These are phyloP conservation scores for Grosmannia serpens DNA, from an alignment of 2,329 filamentous ascomycete genomes.

Conservation along the genomic window DNA sequence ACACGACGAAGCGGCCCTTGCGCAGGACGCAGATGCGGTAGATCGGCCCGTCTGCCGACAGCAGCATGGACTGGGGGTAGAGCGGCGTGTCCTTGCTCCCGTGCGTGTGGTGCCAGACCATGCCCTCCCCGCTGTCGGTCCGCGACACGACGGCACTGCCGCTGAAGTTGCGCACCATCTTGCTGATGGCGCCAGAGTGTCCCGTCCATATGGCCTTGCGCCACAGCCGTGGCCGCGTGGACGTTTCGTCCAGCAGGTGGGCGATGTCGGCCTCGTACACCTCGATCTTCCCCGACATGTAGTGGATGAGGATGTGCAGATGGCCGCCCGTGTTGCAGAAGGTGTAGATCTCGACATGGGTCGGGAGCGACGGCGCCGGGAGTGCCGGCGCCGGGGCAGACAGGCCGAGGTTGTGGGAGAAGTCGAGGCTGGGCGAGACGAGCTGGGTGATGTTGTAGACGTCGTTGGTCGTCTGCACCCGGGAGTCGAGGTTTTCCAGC, in stretches of 20 bases:
- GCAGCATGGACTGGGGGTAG: conserved; percentile 41
- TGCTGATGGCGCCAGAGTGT: conserved; percentile 68
- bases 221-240: conserved; percentile 46
- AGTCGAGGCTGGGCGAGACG: conserved; percentile 42
- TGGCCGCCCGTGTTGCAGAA: conserved; percentile 59
- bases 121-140: conserved; percentile 65
- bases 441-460: conserved; percentile 83
- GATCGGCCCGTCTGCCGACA: conserved; percentile 59
- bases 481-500: conserved; percentile 72
- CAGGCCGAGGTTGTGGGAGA: conserved; percentile 19
- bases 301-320: conserved; percentile 66
- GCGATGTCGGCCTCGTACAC: conserved; percentile 72
- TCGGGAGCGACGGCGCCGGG: neutral
- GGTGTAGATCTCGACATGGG: conserved; percentile 57
- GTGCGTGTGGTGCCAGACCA: conserved; percentile 66
- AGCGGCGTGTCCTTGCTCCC: conserved; percentile 32
- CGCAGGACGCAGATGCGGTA: conserved; percentile 69
- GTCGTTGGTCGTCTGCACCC: conserved; percentile 49
- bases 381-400: neutral
- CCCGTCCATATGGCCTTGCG: conserved; percentile 67
- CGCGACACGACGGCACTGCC: conserved; percentile 72
- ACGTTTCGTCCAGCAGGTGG: conserved; percentile 64
- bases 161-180: conserved; percentile 75
- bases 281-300: conserved; percentile 74
- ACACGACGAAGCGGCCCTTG: conserved; percentile 70